Evolutionary conservation across 2,329 filamentous ascomycete species (phyloP).

Genomic region (Pseudocercospora macadamiae): DNA sequence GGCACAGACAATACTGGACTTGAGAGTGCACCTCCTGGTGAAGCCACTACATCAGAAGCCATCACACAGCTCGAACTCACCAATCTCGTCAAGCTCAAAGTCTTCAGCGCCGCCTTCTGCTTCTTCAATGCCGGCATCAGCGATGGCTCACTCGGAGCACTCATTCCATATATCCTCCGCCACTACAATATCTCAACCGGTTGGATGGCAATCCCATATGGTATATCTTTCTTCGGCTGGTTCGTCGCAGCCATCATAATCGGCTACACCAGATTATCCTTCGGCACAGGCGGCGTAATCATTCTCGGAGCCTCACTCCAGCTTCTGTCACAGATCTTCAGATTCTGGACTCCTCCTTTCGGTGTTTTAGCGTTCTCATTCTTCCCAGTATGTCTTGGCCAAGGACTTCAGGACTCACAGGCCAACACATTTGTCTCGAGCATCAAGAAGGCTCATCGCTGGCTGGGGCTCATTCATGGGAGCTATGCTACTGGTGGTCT

Average conservation of each 20-base stretch:
- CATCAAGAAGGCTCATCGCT: slow-evolving; percentile 34
- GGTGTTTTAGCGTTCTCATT: slow-evolving; percentile 61
- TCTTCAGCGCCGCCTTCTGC: slow-evolving; percentile 60
- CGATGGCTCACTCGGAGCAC: slow-evolving; percentile 64
- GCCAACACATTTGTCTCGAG: slow-evolving; percentile 61
- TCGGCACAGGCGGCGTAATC: slow-evolving; percentile 62
- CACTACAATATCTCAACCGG: slow-evolving; percentile 60
- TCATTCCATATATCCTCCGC: slow-evolving; percentile 65
- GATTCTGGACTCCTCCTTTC: slow-evolving; percentile 62
- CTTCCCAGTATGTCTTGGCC: slow-evolving; percentile 60
- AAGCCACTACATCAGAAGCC: slow-evolving; percentile 1
- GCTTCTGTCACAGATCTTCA: slow-evolving; percentile 56
- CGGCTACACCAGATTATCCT: slow-evolving; percentile 54
- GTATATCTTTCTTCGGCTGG: slow-evolving; percentile 63
- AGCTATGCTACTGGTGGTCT: slow-evolving; percentile 24
- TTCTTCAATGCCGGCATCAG: slow-evolving; percentile 69
- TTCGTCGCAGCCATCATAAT: slow-evolving; percentile 61
- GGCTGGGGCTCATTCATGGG: slow-evolving; percentile 24
- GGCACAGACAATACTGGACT: not conserved
- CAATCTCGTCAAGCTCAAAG: slow-evolving; percentile 44
- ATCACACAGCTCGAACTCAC: slow-evolving; percentile 12
- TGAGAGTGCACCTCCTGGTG: not conserved
- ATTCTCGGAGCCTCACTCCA: slow-evolving; percentile 60
- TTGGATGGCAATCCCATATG: slow-evolving; percentile 48
- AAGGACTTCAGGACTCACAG: slow-evolving; percentile 66